phyloP scores from a whole-genome alignment of 352 stramenopile genomes.

The Phytopythium helicoides region DNA sequence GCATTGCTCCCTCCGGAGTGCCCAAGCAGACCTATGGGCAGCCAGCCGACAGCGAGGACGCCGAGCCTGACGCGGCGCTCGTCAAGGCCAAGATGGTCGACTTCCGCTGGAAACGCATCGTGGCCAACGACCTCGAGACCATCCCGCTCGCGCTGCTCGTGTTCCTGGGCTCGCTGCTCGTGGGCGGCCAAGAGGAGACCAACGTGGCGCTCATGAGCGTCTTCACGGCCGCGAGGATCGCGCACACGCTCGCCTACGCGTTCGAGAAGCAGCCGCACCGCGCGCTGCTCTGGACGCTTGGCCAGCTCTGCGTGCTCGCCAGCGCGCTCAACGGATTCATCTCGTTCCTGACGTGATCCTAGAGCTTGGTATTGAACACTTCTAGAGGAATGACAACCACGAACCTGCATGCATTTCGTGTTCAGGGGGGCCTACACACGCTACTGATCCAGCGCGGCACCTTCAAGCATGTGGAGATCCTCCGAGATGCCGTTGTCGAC shows the following conservation, averaged over 20 bases:
- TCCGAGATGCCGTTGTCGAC: slow-evolving; percentile 38
- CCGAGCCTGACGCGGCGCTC: too few relatives aligned
- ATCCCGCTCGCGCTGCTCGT: slow-evolving; percentile 34
- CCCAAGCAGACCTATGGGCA: slow-evolving; percentile 25
- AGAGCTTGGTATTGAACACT: too few relatives aligned
- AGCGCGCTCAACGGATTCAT: slow-evolving; percentile 36
- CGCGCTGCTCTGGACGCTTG: slow-evolving; percentile 24
- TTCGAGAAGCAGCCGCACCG: slow-evolving; percentile 33
- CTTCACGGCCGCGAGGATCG: slow-evolving; percentile 29
- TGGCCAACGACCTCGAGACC: slow-evolving; percentile 41
- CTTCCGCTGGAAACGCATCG: slow-evolving; percentile 34
- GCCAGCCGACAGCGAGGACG: slow-evolving; percentile 9
- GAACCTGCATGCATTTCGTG: too few relatives aligned
- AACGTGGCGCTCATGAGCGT: slow-evolving; percentile 36
- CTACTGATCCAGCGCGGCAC: slow-evolving; percentile 24
- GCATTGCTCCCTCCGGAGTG: slow-evolving; percentile 19
- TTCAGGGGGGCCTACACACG: too few relatives aligned
- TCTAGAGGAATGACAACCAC: too few relatives aligned
- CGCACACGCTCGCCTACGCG: slow-evolving; percentile 34
- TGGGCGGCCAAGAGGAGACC: slow-evolving; percentile 33
- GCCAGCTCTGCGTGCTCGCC: slow-evolving; percentile 36
- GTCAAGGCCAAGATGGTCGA: slow-evolving; percentile 18
- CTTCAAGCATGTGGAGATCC: slow-evolving; percentile 35
- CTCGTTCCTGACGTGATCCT: slow-evolving; percentile 33
- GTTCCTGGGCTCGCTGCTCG: slow-evolving; percentile 40